Evolutionary conservation across 768 basidiomycete genomes (phyloP).

Genomic region (Termitomyces titanicus): DNA sequence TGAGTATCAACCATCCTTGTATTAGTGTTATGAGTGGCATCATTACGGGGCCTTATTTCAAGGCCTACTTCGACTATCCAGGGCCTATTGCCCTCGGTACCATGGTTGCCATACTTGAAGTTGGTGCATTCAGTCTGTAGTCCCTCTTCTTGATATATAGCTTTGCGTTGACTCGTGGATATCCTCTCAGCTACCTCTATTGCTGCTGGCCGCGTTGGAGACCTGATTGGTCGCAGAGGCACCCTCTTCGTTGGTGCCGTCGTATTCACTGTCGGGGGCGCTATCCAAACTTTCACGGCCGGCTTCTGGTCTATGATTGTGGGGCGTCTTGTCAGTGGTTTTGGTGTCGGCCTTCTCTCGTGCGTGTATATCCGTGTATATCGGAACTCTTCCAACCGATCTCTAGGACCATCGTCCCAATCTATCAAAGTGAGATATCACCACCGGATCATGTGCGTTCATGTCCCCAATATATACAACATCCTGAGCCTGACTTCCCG

Average conservation of each 20-base stretch:
- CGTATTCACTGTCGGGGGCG: conserved; percentile 73
- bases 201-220: conserved; percentile 79
- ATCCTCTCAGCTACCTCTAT: conserved; percentile 71
- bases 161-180: background rate
- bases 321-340: conserved; percentile 68
- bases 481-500: background rate
- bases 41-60: conserved; percentile 84
- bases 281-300: conserved; percentile 66
- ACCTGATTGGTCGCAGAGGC: conserved; percentile 68
- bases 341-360: conserved; percentile 73
- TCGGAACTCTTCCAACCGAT: background rate
- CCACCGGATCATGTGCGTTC: conserved; percentile 78
- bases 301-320: conserved; percentile 37
- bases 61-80: conserved; percentile 78
- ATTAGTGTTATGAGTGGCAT: conserved; percentile 85
- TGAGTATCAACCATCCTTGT: conserved; percentile 9
- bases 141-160: background rate
- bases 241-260: conserved; percentile 72
- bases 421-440: conserved; percentile 94
- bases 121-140: conserved; percentile 81
- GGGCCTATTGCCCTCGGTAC: conserved; percentile 76
- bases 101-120: conserved; percentile 93
- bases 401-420: conserved; percentile 87
- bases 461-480: background rate
- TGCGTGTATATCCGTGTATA: conserved; percentile 30